Evolutionary conservation across 441 rosid genomes (phyloP), one percentile per base, ranked within the genome.

Genomic region (Populus hybrid): DNA sequence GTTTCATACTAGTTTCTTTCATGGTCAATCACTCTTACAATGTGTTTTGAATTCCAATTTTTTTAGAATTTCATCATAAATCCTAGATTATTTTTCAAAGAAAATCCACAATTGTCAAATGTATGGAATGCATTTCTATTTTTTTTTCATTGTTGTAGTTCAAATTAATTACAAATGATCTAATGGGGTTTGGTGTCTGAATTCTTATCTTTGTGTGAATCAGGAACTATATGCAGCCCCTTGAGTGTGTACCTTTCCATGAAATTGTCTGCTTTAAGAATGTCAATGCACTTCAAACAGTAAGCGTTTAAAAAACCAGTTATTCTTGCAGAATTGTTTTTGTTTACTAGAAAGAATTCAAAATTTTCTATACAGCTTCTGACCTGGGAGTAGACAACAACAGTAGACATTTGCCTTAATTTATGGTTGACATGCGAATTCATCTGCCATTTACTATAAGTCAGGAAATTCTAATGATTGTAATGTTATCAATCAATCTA

Each of bases 251-350:
- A 68, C 87, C 91, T 80, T 88, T 89, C 77, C 91, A 94, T 70
- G 99, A 94, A 84, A 84, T 90, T 69, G 78, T 92, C 80, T 96
- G 98, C 89, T 94, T 90, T 87, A 90, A 88, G 81, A 78, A 86
- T 85, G 97, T 87, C 40, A 87, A 88, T 71, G 86, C 85, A 71
- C 99, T 96, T 86, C 91, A 86, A 83, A 78, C 78, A 78, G 99
- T 95, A 87, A 90, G 96, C 77, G 38, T 57, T 82, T 63, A 26
- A 75, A 71, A 40, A 63, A 63, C 69, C 26, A 23, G 21, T 68
- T n/a, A 18, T 23, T 28, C 53, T 78, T 70, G 70, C 69, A 61
- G 30, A 78, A 70, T 20, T 63, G 78, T 57, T 57, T 35, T 18
- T 28, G 72, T 18, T 67, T 7, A 20, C 1, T 32, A 8, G 14